Base-by-base conservation (phyloP, 2,329 filamentous ascomycete species). In the Fusarium siculi region DNA sequence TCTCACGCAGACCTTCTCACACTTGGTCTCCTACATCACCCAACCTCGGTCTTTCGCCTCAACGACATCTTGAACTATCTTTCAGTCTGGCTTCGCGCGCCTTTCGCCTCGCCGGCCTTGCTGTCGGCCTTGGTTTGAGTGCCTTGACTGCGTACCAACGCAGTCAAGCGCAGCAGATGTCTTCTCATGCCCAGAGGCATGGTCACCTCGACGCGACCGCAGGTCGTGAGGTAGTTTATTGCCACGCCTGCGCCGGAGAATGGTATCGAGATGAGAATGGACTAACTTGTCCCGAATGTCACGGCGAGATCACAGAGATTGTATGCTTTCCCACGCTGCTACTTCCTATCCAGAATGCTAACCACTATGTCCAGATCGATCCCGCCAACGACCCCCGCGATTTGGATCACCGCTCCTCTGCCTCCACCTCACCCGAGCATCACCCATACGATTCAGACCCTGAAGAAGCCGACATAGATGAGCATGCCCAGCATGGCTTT, bases 261-360 rank as follows among this genome's bases (percentile, higher is more conserved):
- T 98, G 95, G 94, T 93, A 92, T 78, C 86, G 90, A 67, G 89
- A 93, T 67, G 88, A 93, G 72, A 86, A 88, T 73, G 91, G 84
- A 32, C 83, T 97, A 70, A 84, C 84, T 21, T 99, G 96, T 79
- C 94, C 95, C 21, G 82, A 84, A n/a, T 99, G 96, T 80, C 80
- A 87, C 8, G 90, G 91, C 42, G 94, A 97, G 25, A 91, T 94
- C 74, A 94, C 91, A 21, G 95, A 99, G 84, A 94, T 98, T 76
- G 95, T 97, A 85, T 79, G 92, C 86, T 32, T 53, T 32, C 28
- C 23, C 18, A 39, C 4, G 7, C 39, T 25, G 30, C n/a, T 10
- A 11, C 34, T 54, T 34, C 18, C 21, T 44, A 9, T 18, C 32
- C 47, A 52, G 28, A 37, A 49, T 47, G 43, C 77, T 79, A 40